phyloP scores from a whole-genome alignment of 2,329 filamentous ascomycete species.

The Diplodia sapinea region DNA sequence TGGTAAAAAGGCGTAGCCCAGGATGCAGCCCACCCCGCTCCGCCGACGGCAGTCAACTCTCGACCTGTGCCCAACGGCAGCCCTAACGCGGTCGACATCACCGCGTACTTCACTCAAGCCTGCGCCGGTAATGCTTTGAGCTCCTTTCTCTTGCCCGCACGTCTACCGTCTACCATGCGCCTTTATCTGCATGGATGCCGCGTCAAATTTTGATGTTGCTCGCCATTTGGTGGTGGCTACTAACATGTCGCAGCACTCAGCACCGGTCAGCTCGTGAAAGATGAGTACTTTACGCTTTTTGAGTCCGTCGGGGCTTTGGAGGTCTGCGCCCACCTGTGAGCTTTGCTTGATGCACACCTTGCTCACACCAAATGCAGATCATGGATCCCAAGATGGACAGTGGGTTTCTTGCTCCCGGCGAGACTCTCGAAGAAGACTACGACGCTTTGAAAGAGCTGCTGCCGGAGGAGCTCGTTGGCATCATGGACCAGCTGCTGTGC shows the following conservation, averaged over 20 bases:
- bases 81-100: conserved; percentile 40
- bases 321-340: conserved; percentile 43
- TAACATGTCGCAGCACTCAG: conserved; percentile 64
- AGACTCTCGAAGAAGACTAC: conserved; percentile 83
- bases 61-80: conserved; percentile 25
- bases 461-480: conserved; percentile 82
- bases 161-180: not conserved
- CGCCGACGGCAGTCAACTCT: conserved; percentile 28
- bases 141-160: not conserved
- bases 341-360: not conserved
- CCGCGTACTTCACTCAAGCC: conserved; percentile 43
- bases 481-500: conserved; percentile 91
- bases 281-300: conserved; percentile 92
- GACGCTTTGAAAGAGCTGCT: conserved; percentile 71
- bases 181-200: conserved; percentile 27
- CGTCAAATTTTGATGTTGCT: conserved; percentile 19
- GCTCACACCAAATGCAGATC: conserved; percentile 64
- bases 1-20: conserved; percentile 25
- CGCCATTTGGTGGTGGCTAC: conserved; percentile 17
- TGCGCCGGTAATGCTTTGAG: conserved; percentile 35
- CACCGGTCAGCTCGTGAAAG: conserved; percentile 86
- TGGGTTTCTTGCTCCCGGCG: conserved; percentile 77
- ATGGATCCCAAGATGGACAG: conserved; percentile 99
- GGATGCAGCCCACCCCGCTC: conserved; percentile 9
- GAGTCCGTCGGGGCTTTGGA: conserved; percentile 90